Conservation (phyloP, 345 rosid species). For the Aquilaria yunnanensis region DNA sequence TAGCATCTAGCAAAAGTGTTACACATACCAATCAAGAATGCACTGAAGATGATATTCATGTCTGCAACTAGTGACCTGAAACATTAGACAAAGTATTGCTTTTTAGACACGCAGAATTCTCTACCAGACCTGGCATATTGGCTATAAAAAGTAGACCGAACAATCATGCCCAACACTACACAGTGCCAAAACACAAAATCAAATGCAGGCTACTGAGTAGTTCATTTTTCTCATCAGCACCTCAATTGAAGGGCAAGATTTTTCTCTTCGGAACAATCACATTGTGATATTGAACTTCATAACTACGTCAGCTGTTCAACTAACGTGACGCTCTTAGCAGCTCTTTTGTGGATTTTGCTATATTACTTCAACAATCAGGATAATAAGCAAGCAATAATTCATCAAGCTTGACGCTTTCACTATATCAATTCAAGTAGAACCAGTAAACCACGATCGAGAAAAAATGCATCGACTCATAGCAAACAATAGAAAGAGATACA, state of each 20-base stretch:
- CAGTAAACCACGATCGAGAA: no score
- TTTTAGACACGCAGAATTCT: background rate
- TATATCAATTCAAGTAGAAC: no score
- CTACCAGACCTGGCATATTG: background rate
- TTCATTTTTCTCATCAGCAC: background rate
- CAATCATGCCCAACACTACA: background rate
- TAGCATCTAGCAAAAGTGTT: background rate
- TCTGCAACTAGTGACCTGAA: slow-evolving; percentile 83
- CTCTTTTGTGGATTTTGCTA: no score
- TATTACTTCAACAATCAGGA: no score
- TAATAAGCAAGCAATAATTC: no score
- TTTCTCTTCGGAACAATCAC: no score
- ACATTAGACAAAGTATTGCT: slow-evolving; percentile 8
- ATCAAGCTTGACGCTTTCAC: no score
- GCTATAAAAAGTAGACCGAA: background rate
- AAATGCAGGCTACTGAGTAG: background rate
- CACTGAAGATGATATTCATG: slow-evolving; percentile 97
- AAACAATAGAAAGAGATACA: no score
- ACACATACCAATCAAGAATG: slow-evolving; percentile 76
- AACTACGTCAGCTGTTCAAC: no score
- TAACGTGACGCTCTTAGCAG: no score
- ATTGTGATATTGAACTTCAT: no score
- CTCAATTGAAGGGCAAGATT: background rate
- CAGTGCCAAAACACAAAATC: background rate
- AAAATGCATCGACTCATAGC: no score